These are phyloP conservation scores for Agaricus subrufescens DNA, from an alignment of 768 basidiomycete species.

Conservation along the genomic window DNA sequence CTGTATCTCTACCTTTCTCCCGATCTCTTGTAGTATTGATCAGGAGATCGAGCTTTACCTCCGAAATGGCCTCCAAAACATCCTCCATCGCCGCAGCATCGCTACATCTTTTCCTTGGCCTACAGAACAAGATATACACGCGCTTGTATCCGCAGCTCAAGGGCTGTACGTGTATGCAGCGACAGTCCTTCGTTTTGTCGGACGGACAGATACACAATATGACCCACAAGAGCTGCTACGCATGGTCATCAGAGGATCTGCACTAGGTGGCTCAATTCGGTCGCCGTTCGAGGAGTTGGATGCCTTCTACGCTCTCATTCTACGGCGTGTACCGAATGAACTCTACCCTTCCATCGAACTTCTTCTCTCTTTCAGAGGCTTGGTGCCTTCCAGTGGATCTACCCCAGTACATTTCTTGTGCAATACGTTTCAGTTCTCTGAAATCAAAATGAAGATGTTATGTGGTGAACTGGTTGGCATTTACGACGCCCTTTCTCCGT, in stretches of 20 bases:
- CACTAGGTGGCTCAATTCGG: not conserved
- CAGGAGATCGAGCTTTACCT: too few species aligned
- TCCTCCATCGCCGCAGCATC: too few species aligned
- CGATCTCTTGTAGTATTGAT: not conserved
- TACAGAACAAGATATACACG: too few species aligned
- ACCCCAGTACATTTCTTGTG: not conserved
- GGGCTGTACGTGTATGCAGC: too few species aligned
- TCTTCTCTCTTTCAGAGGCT: not conserved
- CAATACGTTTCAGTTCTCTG: not conserved
- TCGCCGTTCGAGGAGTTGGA: not conserved
- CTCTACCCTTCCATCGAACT: not conserved
- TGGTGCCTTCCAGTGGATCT: too few species aligned
- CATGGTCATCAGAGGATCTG: conserved; percentile 14
- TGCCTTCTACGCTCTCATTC: not conserved
- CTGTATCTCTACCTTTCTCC: not conserved
- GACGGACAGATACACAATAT: conserved; percentile 3
- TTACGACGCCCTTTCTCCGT: too few species aligned
- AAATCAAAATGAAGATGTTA: not conserved
- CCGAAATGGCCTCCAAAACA: too few species aligned
- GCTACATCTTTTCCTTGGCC: too few species aligned
- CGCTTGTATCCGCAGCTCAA: too few species aligned
- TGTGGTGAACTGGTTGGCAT: not conserved
- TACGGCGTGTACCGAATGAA: not conserved
- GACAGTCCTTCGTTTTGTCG: not conserved
- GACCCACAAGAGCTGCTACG: conserved; percentile 1